A percentile compares a stretch with the other conserved stretches of the same genome.
Conservation (phyloP, 352 stramenopile species). For the Phytophthora boehmeriae region DNA sequence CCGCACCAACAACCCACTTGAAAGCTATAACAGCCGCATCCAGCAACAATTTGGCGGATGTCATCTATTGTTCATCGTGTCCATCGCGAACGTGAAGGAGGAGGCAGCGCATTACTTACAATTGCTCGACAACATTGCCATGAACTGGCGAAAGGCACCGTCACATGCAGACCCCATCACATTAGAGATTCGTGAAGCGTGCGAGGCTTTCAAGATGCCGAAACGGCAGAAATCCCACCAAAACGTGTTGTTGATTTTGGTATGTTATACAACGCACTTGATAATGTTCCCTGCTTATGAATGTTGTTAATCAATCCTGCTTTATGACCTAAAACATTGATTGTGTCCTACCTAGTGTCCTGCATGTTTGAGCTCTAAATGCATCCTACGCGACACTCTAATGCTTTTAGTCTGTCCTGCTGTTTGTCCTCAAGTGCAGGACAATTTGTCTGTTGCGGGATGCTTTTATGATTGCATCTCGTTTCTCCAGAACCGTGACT, state of each 20-base stretch:
- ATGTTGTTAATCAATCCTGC: too few species aligned
- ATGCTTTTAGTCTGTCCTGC: too few species aligned
- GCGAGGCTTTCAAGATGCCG: background rate
- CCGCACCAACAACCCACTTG: constrained; percentile 12
- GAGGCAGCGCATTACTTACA: background rate
- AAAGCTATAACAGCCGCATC: constrained; percentile 3
- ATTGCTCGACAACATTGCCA: background rate
- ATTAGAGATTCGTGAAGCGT: background rate
- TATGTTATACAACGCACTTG: too few species aligned
- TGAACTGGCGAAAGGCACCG: background rate
- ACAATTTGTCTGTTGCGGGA: background rate
- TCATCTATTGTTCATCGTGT: background rate
- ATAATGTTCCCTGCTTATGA: too few species aligned
- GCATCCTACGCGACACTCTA: too few species aligned
- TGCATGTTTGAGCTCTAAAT: background rate
- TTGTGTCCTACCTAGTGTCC: background rate
- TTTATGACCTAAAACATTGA: background rate
- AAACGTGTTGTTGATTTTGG: too few species aligned
- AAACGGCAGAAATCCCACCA: background rate
- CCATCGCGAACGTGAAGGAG: background rate
- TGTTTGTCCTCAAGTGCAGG: background rate
- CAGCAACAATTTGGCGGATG: background rate
- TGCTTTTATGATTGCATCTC: background rate
- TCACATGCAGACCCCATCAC: background rate
- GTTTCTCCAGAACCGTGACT: too few species aligned